Base-by-base conservation (phyloP, 2,329 filamentous ascomycete species). In the Xylariomycetidae sp. region DNA sequence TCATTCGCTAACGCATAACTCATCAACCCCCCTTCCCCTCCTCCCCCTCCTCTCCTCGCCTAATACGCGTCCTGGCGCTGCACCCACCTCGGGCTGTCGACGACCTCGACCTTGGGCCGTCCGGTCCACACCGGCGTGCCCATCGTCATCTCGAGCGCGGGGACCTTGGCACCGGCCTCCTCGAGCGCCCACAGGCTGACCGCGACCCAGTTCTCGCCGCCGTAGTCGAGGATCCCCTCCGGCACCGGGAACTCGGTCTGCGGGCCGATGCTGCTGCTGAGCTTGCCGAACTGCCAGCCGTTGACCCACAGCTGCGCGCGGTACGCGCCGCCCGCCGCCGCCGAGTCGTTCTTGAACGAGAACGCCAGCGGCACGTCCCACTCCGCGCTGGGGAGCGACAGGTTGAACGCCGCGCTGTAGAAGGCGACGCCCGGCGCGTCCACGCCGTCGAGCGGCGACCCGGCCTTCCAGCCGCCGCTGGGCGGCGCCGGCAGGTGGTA, bases 211-310 rank as follows among this genome's bases (percentile, higher is more conserved):
- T 90, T 90, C 22, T 66, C 69, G 0, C 84, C 84, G 3, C 65
- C 64, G 54, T 88, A 84, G 50, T 89, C 71, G 30, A 86, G 60
- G 15, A 89, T 70, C 14, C 82, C 82, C 58, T 86, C 73, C 0
- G 84, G 84, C 0, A 89, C 82, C 1, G 82, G 82, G 53, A 80
- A 89, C 3, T 57, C 64, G 0, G 69, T 76, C 61, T 90, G 83
- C 1, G 85, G 85, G 0, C 85, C 85, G 17, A 89, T 67, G 42
- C 86, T 80, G 49, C 76, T 79, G n/a, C 75, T 57, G 30, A 65
- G 63, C 35, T 64, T 62, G 6, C 68, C 68, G 37, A 78, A 88
- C 53, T 88, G 82, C 57, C 79, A 88, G 1, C 84, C 84, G 47
- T 88, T 88, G 31, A 88, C 76, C 50, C 74, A 88, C 6, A 88